These are phyloP conservation scores for Nepenthes mirabilis DNA, from an alignment of 148 eudicot species.

Conservation along the genomic window DNA sequence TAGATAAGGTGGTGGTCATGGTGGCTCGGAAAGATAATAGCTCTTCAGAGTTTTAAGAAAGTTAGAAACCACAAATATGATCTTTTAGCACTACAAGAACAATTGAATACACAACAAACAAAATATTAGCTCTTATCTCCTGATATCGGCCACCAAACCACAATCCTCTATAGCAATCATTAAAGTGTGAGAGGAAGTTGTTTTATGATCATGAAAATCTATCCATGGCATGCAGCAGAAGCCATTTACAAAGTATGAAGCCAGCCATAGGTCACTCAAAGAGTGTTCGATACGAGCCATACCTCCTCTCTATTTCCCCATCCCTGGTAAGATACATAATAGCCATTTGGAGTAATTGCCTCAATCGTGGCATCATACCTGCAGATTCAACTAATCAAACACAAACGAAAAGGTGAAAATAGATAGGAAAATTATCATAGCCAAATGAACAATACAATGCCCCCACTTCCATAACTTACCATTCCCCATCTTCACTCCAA, in stretches of 20 bases:
- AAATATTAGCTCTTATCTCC: too few relatives aligned
- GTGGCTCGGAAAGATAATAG: too few relatives aligned
- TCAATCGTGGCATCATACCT: slow-evolving; percentile 89
- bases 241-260: background rate
- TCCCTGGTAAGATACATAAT: slow-evolving; percentile 51
- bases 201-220: too few relatives aligned
- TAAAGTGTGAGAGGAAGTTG: too few relatives aligned
- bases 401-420: slow-evolving; percentile 13
- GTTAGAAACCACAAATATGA: too few relatives aligned
- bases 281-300: slow-evolving; percentile 5
- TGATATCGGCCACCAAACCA: too few relatives aligned
- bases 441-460: slow-evolving; percentile 4
- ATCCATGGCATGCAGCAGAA: background rate
- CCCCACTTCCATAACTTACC: slow-evolving; percentile 29
- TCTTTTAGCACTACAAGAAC: too few relatives aligned
- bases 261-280: background rate
- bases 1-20: too few relatives aligned
- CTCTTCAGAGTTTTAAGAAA: too few relatives aligned
- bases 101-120: too few relatives aligned
- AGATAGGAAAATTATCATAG: slow-evolving; percentile 5
- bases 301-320: slow-evolving; percentile 99
- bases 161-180: too few relatives aligned
- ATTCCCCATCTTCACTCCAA: slow-evolving; percentile 97
- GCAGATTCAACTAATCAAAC: slow-evolving; percentile 53
- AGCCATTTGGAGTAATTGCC: slow-evolving; percentile 67